phyloP scores from a whole-genome alignment of 140 eudicot genomes.

The Anethum foeniculum region DNA sequence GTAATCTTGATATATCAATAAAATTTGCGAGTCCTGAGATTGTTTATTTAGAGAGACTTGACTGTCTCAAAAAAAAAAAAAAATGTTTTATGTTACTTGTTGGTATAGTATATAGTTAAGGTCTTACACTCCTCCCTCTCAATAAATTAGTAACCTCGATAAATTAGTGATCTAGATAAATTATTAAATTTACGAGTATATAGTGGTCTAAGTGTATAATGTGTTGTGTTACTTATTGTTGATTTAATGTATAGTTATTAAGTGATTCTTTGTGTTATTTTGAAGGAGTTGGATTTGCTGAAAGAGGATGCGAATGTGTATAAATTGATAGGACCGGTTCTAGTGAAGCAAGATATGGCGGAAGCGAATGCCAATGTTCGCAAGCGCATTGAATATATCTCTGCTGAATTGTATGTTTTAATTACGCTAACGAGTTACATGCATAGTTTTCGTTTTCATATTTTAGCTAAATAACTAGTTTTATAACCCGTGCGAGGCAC shows the following conservation, averaged over 20 bases:
- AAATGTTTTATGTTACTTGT: too few species aligned
- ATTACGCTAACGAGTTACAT: neutral
- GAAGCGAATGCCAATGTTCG: conserved; percentile 98
- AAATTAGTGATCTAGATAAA: too few species aligned
- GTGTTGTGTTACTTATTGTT: neutral
- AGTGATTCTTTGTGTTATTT: neutral
- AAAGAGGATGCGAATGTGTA: conserved; percentile 90
- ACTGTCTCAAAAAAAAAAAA: too few species aligned
- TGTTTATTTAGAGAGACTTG: too few species aligned
- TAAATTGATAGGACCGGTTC: conserved; percentile 93
- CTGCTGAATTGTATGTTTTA: conserved; percentile 82
- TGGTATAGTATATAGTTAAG: conserved; percentile 22
- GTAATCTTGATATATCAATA: too few species aligned
- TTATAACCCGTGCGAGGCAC: too few species aligned
- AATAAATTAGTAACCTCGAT: too few species aligned
- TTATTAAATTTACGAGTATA: too few species aligned
- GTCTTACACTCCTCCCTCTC: conserved; percentile 16
- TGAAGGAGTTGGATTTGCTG: conserved; percentile 86
- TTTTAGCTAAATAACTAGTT: neutral
- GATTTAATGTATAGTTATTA: too few species aligned
- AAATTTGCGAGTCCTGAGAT: too few species aligned
- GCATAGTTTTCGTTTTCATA: neutral
- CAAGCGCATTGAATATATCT: conserved; percentile 89
- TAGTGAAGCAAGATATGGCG: conserved; percentile 94
- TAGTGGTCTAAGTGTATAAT: neutral